Base-by-base conservation (phyloP, 352 stramenopile genomes). In the Pythium aristosporum region DNA sequence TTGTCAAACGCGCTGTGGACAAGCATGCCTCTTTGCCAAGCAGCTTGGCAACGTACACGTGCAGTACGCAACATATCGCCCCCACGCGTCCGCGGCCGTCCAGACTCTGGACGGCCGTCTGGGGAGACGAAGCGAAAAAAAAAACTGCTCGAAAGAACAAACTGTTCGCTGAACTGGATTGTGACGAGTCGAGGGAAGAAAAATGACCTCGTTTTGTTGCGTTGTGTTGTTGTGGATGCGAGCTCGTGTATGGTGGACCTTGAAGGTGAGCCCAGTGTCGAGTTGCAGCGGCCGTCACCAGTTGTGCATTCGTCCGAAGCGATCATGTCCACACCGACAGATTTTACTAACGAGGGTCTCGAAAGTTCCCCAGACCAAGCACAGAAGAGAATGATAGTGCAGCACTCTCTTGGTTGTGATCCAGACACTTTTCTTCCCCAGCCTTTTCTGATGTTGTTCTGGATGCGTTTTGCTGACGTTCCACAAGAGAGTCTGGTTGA, bases 161-260 rank as follows among this genome's bases (percentile, higher is more conserved):
- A 23, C 20, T 53, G 21, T 25, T 28, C 25, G 25, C 46, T 53
- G 46, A 53, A 36, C 23, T 36, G 46, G 46, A 53, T 53, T 53
- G 46, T 37, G 23, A 15, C 16, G 20, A 48, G 37, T 28, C 55
- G 13, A 30, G 11, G 30, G 32, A 41, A 62, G 25, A 52, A 52
- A 62, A 42, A 28, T 23, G 44, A 28, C 44, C 21, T 50, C 7
- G 41, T 46, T 28, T 28, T 11, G 44, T 20, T 18, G 28, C 21
- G 41, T 62, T 25, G 55, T 62, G 30, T 12, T 16, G 55, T 62
- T 62, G 55, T 62, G 42, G 53, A 30, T 42, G 6, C 50, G 42
- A 30, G 50, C 50, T 44, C n/a, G 30, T 44, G 9, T 42, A 16
- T 42, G 36, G 36, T 42, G 36, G 15, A 42, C 15, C 36, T 42